Evolutionary conservation across 306 rosid species (phyloP).

Genomic region (Dicorynia guianensis): DNA sequence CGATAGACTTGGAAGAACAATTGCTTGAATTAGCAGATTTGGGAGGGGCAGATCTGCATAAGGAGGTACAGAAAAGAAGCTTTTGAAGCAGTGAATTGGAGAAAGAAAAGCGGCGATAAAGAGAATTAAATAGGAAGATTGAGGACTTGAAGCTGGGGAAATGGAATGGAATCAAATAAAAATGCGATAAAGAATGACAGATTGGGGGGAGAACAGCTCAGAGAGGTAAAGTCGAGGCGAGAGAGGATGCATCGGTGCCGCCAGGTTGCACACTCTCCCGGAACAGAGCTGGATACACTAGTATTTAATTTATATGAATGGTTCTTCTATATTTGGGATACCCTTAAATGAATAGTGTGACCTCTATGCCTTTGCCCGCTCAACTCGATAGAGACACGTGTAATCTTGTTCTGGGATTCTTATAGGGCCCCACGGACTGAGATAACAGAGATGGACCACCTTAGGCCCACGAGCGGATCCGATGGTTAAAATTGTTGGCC

Average conservation of each 20-base stretch:
- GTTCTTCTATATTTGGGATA: too few species aligned
- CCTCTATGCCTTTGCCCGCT: too few species aligned
- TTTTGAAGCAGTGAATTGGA: too few species aligned
- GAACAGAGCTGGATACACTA: neutral
- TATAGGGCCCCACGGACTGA: too few species aligned
- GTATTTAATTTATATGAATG: neutral
- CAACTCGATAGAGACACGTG: too few species aligned
- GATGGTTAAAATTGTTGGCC: too few species aligned
- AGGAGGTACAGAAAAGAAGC: neutral
- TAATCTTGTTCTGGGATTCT: too few species aligned
- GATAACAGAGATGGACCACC: too few species aligned
- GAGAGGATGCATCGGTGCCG: constrained; percentile 41
- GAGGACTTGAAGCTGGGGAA: neutral
- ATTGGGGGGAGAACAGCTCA: neutral
- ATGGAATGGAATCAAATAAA: too few species aligned
- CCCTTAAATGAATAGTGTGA: too few species aligned
- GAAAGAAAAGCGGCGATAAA: neutral
- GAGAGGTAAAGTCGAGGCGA: neutral
- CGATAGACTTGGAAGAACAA: neutral
- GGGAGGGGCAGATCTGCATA: constrained; percentile 16
- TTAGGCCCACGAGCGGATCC: too few species aligned
- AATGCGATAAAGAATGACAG: constrained; percentile 1
- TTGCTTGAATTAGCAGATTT: neutral
- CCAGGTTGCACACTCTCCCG: constrained; percentile 24
- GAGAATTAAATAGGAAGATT: neutral